phyloP scores from a whole-genome alignment of 148 eudicot species.

The Rhododendron ovatum region DNA sequence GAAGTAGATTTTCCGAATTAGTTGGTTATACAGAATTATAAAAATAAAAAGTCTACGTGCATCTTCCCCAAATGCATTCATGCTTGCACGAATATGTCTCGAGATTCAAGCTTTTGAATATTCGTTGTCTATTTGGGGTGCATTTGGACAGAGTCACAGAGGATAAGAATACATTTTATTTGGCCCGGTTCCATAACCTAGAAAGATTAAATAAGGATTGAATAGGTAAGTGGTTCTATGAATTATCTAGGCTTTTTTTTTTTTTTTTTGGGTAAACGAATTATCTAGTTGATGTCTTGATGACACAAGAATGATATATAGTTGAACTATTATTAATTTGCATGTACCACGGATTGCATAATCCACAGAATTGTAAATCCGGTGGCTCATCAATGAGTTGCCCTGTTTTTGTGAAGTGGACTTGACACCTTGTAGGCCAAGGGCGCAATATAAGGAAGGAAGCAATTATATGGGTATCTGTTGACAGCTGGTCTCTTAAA shows the following conservation, averaged over 20 bases:
- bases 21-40: too few species aligned
- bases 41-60: background rate
- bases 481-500: slow-evolving; percentile 7
- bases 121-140: background rate
- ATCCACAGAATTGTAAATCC: background rate
- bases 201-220: background rate
- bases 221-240: background rate
- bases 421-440: slow-evolving; percentile 9
- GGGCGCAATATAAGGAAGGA: background rate
- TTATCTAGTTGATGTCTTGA: background rate
- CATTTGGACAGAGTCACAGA: background rate
- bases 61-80: background rate
- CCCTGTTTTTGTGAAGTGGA: background rate
- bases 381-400: slow-evolving; percentile 1
- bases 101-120: background rate
- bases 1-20: too few species aligned
- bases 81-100: background rate
- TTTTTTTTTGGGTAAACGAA: too few species aligned
- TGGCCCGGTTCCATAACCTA: background rate
- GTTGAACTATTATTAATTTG: background rate
- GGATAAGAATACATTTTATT: background rate
- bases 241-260: too few species aligned
- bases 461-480: background rate
- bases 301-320: background rate
- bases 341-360: background rate